Base-by-base conservation (phyloP, 2,329 filamentous ascomycete species). In the Trichoderma endophyticum region DNA sequence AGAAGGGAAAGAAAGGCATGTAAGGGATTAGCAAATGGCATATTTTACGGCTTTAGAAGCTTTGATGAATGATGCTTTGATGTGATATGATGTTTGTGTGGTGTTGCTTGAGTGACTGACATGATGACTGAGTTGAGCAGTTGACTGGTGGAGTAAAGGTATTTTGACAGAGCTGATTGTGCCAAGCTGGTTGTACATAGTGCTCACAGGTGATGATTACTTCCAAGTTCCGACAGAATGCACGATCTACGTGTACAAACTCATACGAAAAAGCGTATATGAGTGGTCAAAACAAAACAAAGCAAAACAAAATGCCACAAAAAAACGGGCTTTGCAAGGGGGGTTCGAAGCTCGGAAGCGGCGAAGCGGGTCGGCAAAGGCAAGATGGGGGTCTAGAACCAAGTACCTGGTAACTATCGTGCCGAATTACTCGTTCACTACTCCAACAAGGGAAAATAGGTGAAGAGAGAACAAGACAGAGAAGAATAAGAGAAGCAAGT, bases 331-430 rank as follows among this genome's bases (percentile, higher is more conserved):
- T n/a, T 48, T 48, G 43, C 43, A 51, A 21, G 65, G 65, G 54
- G 54, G 56, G 15, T 1, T 61, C 21, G 48, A 24, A 57, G 59
- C 60, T 57, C 68, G 30, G 68, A 63, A 57, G 59, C 60, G 68
- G 68, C 57, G 30, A 21, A 56, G 68, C 60, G 68, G 68, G 43
- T 64, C 68, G 68, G 68, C 59, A 15, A 21, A 3, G 56, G 70
- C 70, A 62, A 62, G 51, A 67, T 62, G 70, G 63, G 61, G 63
- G 32, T 54, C 70, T 64, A 70, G 68, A 57, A 57, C 24, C 12
- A 57, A 28, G 1, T 39, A 18, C 36, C 36, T 39, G 15, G 36
- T 18, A 18, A 39, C 36, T 8, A 39, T 18, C 36, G 36, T 39
- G 36, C 6, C 36, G 15, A 39, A 39, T 39, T 39, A 39, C 36